Conservation (phyloP, 2,329 filamentous ascomycete species). For the Botryotinia narcissicola region DNA sequence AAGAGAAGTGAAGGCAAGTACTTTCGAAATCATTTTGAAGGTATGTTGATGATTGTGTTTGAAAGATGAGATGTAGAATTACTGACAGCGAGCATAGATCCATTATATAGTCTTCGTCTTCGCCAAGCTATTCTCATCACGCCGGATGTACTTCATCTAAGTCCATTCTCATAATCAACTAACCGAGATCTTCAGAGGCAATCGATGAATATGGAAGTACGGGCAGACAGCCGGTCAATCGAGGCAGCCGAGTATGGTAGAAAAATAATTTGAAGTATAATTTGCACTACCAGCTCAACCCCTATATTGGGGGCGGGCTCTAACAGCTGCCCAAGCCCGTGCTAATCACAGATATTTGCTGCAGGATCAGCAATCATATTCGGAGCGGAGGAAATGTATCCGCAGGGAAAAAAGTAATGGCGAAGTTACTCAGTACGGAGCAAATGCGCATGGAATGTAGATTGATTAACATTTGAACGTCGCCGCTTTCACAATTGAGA, state of each 20-base stretch:
- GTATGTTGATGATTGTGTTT: conserved; percentile 13
- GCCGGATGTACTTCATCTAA: background rate
- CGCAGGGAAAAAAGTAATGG: conserved; percentile 6
- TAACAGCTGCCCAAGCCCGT: background rate
- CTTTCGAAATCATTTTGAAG: conserved; percentile 36
- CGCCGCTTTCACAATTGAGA: background rate
- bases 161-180: background rate
- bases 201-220: conserved; percentile 29
- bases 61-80: background rate
- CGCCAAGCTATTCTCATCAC: conserved; percentile 1
- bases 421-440: background rate
- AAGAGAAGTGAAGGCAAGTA: conserved; percentile 44
- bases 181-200: background rate
- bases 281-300: background rate
- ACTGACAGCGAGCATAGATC: conserved; percentile 15
- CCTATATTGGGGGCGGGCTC: background rate
- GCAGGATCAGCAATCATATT: background rate
- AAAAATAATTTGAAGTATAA: conserved; percentile 10
- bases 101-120: conserved; percentile 30
- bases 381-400: background rate
- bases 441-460: background rate
- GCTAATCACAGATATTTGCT: conserved; percentile 3
- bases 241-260: conserved; percentile 25
- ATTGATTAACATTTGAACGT: background rate
- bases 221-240: conserved; percentile 33